phyloP scores from a whole-genome alignment of 208 protist species.

The Leishmania guyanensis region DNA sequence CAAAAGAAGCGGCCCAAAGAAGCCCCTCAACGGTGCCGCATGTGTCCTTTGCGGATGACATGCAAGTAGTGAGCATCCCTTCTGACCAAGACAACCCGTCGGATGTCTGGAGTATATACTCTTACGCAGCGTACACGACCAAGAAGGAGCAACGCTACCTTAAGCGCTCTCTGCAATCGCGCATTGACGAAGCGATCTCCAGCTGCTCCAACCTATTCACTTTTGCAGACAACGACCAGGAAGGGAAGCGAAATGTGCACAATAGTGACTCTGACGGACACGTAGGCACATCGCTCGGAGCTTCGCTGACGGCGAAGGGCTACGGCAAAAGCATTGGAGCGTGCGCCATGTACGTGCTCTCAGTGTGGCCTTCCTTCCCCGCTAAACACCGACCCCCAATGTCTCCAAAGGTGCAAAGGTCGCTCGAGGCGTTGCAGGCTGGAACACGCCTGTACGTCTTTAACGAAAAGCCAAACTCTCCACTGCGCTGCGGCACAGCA shows the following conservation, averaged over 20 bases:
- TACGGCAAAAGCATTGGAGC: constrained; percentile 34
- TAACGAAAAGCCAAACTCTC: constrained; percentile 41
- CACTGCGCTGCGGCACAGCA: constrained; percentile 37
- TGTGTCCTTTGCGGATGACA: constrained; percentile 7
- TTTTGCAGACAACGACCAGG: not conserved
- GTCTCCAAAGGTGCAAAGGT: constrained; percentile 26
- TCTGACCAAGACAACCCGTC: constrained; percentile 45
- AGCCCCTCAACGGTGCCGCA: not conserved
- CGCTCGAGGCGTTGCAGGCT: constrained; percentile 37
- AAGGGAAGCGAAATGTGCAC: not conserved
- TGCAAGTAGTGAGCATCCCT: constrained; percentile 23
- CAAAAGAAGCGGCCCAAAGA: not conserved
- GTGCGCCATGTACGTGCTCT: constrained; percentile 49
- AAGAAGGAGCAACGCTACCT: constrained; percentile 50
- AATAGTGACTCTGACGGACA: not conserved
- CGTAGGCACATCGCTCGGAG: constrained; percentile 8
- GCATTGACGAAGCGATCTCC: constrained; percentile 19
- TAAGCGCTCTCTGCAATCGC: constrained; percentile 19
- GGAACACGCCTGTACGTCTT: constrained; percentile 53
- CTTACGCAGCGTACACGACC: constrained; percentile 44
- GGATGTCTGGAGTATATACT: constrained; percentile 58
- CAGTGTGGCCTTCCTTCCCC: constrained; percentile 48
- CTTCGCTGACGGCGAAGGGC: constrained; percentile 13
- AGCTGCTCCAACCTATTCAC: constrained; percentile 25
- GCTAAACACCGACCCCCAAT: constrained; percentile 34